phyloP scores from a whole-genome alignment of 495 filamentous ascomycete species.

The Neurospora terricola region DNA sequence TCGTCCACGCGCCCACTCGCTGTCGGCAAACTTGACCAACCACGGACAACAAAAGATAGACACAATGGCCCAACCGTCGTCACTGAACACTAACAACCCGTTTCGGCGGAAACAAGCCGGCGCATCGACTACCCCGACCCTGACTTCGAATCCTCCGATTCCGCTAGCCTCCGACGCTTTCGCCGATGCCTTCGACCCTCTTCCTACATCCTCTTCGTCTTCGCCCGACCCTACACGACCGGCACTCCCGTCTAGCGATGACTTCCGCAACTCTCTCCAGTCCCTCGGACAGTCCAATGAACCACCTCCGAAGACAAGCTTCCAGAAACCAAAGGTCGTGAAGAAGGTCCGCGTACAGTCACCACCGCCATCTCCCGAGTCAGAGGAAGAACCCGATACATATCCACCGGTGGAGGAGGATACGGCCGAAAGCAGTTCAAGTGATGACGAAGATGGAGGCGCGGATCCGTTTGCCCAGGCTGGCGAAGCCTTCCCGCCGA shows the following conservation, averaged over 20 bases:
- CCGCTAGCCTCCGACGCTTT: constrained; percentile 1
- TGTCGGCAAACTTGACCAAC: background rate
- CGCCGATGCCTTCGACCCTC: constrained; percentile 6
- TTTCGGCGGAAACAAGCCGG: constrained; percentile 31
- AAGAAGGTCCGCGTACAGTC: constrained; percentile 50
- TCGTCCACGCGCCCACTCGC: background rate
- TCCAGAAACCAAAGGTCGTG: constrained; percentile 36
- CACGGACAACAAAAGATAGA: background rate
- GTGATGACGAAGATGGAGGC: constrained; percentile 5
- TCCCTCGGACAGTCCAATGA: constrained; percentile 17
- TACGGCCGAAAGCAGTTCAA: constrained; percentile 13
- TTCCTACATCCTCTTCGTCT: constrained; percentile 4
- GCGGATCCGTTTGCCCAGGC: background rate
- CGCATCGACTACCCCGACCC: constrained; percentile 7
- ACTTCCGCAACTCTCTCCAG: constrained; percentile 20
- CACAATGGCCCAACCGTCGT: constrained; percentile 21
- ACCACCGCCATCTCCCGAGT: constrained; percentile 43
- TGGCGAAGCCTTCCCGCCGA: background rate
- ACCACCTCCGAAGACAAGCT: constrained; percentile 27
- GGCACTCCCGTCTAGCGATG: constrained; percentile 18
- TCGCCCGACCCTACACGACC: background rate
- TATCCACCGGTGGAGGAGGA: constrained; percentile 22
- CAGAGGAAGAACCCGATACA: constrained; percentile 21
- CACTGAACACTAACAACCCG: constrained; percentile 37
- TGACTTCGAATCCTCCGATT: constrained; percentile 4